Conservation (phyloP, 331 rosid genomes). For the Acacia concinna region DNA sequence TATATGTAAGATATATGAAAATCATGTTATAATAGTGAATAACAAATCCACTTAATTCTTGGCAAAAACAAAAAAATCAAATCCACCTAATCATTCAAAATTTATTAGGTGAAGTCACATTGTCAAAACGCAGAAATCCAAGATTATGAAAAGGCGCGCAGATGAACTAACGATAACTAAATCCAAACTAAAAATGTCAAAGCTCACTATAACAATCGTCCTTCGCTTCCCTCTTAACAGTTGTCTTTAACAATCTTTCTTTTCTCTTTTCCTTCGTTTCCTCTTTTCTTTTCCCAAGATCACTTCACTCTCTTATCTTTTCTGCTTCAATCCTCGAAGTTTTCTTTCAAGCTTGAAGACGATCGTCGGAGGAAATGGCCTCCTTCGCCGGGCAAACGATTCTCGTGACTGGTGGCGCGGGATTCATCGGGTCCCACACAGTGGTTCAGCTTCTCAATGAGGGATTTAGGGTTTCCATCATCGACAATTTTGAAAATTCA, state of each 20-base stretch:
- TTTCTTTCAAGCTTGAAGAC: background rate
- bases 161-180: constrained; percentile 7
- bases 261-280: too few species aligned
- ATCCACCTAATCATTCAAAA: background rate
- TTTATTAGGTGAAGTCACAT: background rate
- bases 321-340: background rate
- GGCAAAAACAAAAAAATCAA: too few species aligned
- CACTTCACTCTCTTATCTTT: background rate
- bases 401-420: constrained; percentile 81
- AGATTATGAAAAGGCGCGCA: background rate
- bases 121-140: background rate
- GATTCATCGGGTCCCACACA: constrained; percentile 80
- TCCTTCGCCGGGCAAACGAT: constrained; percentile 33
- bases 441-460: constrained; percentile 66
- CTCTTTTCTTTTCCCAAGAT: background rate
- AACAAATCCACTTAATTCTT: too few species aligned
- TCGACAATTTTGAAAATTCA: constrained; percentile 72
- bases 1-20: background rate
- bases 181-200: background rate
- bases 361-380: constrained; percentile 41
- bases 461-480: constrained; percentile 58
- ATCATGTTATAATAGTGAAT: too few species aligned
- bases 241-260: background rate
- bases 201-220: background rate
- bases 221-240: background rate